Evolutionary conservation across 202 grass and related monocot species (phyloP).

Genomic region (Schoenoplectus tabernaemontani): DNA sequence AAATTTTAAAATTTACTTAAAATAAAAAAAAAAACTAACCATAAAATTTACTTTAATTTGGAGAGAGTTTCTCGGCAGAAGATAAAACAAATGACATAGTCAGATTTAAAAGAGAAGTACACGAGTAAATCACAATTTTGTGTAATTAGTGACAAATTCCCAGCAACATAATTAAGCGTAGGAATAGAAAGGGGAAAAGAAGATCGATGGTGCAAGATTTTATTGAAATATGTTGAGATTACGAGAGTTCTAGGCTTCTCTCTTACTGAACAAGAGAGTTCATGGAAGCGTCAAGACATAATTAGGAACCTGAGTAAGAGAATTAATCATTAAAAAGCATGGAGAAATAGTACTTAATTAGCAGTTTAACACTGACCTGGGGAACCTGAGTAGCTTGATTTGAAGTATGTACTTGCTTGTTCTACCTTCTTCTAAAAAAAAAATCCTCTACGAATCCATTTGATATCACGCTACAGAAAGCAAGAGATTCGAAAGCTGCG

Average conservation of each 20-base stretch:
- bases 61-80: neutral
- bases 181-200: neutral
- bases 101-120: neutral
- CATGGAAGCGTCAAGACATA: neutral
- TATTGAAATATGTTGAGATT: neutral
- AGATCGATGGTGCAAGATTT: neutral
- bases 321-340: neutral
- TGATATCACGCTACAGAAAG: conserved; percentile 7
- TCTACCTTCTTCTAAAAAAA: neutral
- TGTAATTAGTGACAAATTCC: neutral
- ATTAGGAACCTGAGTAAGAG: no score
- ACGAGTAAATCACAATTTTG: neutral
- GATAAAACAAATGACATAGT: neutral
- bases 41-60: neutral
- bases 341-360: neutral
- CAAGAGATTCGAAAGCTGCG: neutral
- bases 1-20: neutral
- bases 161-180: neutral
- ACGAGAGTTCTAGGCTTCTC: neutral
- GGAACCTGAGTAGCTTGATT: neutral
- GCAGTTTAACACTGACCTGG: neutral
- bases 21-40: neutral
- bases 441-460: neutral
- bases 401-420: neutral
- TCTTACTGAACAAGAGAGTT: neutral